Percentiles rank a stretch among this genome's conserved stretches.
These are phyloP conservation scores for Mallotus nudiflorus DNA, from an alignment of 345 rosid genomes.

Conservation along the genomic window DNA sequence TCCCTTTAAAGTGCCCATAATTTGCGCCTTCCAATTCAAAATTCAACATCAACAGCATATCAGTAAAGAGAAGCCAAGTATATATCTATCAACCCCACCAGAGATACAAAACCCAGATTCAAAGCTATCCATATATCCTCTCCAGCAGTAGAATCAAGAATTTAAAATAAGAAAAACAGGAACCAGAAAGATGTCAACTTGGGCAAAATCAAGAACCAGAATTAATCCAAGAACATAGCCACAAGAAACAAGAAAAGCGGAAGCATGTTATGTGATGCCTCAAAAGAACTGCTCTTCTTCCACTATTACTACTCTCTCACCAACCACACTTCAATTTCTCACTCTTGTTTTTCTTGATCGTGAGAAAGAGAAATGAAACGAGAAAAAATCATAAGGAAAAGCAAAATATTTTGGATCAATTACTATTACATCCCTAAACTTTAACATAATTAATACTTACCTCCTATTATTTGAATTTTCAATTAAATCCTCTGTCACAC, in stretches of 20 bases:
- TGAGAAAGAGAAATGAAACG: no score
- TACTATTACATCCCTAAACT: no score
- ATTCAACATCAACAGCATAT: slow-evolving; percentile 25
- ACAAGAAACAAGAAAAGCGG: no score
- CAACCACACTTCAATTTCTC: slow-evolving; percentile 18
- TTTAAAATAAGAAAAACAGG: neutral
- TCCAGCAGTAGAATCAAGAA: slow-evolving; percentile 16
- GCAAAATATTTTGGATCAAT: no score
- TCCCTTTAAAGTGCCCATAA: slow-evolving; percentile 35
- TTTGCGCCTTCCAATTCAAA: slow-evolving; percentile 32
- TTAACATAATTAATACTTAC: no score
- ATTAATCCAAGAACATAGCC: neutral
- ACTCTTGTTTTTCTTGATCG: no score
- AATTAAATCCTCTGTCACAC: no score
- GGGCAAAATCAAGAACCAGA: neutral
- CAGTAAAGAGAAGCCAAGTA: slow-evolving; percentile 8
- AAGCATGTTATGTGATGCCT: no score
- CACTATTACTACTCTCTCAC: slow-evolving; percentile 11
- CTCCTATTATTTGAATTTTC: no score
- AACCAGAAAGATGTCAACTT: neutral
- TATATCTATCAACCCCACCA: slow-evolving; percentile 28
- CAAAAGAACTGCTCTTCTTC: no score
- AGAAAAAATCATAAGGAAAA: no score
- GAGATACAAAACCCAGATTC: slow-evolving; percentile 43
- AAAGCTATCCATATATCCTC: no score